Conservation (phyloP, 106 monocot species). For the Narthecium ossifragum region DNA sequence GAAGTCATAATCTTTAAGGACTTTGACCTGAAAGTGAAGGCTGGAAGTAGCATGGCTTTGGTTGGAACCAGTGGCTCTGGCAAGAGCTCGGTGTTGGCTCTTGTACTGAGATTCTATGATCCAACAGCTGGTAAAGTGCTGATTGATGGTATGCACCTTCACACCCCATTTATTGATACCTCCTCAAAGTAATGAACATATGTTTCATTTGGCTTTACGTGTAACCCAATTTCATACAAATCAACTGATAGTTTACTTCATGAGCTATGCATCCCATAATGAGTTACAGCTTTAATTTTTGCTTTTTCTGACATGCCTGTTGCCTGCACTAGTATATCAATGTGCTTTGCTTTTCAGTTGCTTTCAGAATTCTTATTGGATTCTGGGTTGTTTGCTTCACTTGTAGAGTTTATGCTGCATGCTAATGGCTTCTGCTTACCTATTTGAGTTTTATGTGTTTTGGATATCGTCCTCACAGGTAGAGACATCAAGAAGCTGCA, state of each 20-base stretch:
- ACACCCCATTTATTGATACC: neutral
- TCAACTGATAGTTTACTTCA: no score
- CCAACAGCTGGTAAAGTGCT: conserved; percentile 46
- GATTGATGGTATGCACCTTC: conserved; percentile 41
- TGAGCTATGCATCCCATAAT: no score
- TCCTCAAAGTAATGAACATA: no score
- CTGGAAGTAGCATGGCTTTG: conserved; percentile 66
- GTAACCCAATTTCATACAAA: no score
- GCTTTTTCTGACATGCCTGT: neutral
- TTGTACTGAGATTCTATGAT: conserved; percentile 64
- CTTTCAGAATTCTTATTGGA: no score
- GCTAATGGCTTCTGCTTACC: no score
- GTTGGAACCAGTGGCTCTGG: conserved; percentile 73
- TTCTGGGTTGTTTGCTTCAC: no score
- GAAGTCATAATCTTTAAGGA: conserved; percentile 46
- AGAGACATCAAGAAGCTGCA: conserved; percentile 70
- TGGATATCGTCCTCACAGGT: conserved; percentile 55
- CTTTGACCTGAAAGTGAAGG: conserved; percentile 46
- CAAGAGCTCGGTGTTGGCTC: conserved; percentile 52
- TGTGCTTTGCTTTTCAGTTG: no score
- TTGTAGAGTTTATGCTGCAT: no score
- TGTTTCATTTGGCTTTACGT: no score
- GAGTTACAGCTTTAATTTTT: neutral
- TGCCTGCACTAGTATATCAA: no score
- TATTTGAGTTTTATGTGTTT: no score